These are phyloP conservation scores for Ormosia emarginata DNA, from an alignment of 306 rosid species.

Conservation along the genomic window DNA sequence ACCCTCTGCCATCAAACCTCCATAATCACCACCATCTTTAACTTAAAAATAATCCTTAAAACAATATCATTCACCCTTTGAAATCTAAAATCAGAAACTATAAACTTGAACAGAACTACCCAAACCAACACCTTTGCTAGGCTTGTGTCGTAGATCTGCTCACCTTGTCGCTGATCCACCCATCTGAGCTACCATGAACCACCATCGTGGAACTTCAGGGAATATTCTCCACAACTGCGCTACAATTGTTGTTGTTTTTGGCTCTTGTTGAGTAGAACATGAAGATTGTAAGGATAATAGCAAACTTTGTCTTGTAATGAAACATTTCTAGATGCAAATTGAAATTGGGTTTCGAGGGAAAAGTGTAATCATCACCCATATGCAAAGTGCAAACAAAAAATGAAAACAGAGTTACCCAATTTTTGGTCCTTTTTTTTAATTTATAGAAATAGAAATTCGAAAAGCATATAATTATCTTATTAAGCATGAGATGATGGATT, in stretches of 20 bases:
- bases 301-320: neutral
- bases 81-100: too few relatives aligned
- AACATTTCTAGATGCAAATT: slow-evolving; percentile 34
- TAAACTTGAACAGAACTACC: too few relatives aligned
- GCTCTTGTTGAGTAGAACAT: slow-evolving; percentile 31
- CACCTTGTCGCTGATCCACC: too few relatives aligned
- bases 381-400: slow-evolving; percentile 6
- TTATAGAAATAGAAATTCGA: neutral
- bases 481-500: neutral
- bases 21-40: too few relatives aligned
- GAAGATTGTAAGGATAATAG: slow-evolving; percentile 26
- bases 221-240: slow-evolving; percentile 22
- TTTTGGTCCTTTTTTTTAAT: neutral
- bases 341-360: slow-evolving; percentile 1
- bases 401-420: neutral
- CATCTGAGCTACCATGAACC: too few relatives aligned
- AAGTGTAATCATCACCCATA: slow-evolving; percentile 36
- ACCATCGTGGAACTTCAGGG: slow-evolving; percentile 29
- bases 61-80: too few relatives aligned
- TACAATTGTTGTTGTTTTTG: neutral
- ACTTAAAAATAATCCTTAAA: too few relatives aligned
- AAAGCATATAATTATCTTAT: neutral
- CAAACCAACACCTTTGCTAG: too few relatives aligned
- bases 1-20: too few relatives aligned
- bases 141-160: too few relatives aligned